phyloP scores from a whole-genome alignment of 805 yeast genomes.

The Scheffersomyces amazonensis region DNA sequence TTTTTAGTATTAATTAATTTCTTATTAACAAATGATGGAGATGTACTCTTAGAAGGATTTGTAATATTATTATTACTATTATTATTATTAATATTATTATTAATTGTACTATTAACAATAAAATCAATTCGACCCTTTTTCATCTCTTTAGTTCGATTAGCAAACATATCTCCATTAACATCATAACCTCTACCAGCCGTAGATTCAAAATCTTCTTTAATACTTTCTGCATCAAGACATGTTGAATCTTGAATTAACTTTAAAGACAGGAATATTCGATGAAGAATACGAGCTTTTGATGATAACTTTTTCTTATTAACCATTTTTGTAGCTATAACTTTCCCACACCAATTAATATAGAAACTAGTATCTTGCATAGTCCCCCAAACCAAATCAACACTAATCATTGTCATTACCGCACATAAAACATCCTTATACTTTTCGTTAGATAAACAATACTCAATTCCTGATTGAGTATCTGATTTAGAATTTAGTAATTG shows the following conservation, averaged over 20 bases:
- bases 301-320: conserved; percentile 60
- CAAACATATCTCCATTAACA: conserved; percentile 32
- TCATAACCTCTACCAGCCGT: conserved; percentile 28
- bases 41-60: conserved; percentile 13
- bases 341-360: conserved; percentile 74
- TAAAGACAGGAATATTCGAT: conserved; percentile 72
- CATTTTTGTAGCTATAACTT: conserved; percentile 69
- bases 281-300: conserved; percentile 72
- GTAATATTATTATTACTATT: conserved; percentile 1
- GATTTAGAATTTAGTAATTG: conserved; percentile 43
- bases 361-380: conserved; percentile 81
- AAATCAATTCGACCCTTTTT: conserved; percentile 21
- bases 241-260: conserved; percentile 79
- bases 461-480: conserved; percentile 31
- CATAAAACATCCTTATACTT: conserved; percentile 82
- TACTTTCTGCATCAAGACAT: conserved; percentile 35
- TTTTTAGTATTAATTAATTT: conserved; percentile 44
- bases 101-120: conserved; percentile 15
- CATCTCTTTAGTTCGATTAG: conserved; percentile 6
- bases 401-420: conserved; percentile 81
- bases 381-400: conserved; percentile 89
- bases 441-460: conserved; percentile 49
- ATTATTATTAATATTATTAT: conserved; percentile 10
- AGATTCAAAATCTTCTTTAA: conserved; percentile 31
- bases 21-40: conserved; percentile 41